Evolutionary conservation across 208 protist genomes (phyloP).

Genomic region (Leptomonas pyrrhocoris): DNA sequence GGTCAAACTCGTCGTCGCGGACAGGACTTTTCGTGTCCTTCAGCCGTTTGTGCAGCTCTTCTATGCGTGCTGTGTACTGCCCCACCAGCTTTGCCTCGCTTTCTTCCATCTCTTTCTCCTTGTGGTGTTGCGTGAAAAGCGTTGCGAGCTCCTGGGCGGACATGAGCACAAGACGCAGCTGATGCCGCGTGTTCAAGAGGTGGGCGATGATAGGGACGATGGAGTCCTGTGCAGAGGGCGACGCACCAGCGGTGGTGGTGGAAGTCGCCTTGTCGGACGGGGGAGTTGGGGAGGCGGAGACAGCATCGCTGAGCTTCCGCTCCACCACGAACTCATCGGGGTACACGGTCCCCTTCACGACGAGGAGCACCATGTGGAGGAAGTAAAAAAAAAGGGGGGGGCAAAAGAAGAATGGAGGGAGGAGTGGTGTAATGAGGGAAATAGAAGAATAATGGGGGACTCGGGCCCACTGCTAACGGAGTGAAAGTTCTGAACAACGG

Average conservation of each 20-base stretch:
- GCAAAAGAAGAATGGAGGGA: no score
- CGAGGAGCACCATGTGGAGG: conserved; percentile 65
- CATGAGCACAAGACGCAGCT: conserved; percentile 66
- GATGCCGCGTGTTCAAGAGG: conserved; percentile 75
- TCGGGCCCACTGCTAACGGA: no score
- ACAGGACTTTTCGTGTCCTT: conserved; percentile 52
- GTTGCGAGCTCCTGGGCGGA: conserved; percentile 65
- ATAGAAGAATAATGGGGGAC: no score
- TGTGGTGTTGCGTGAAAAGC: conserved; percentile 1
- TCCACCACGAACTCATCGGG: conserved; percentile 76
- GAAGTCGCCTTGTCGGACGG: not conserved
- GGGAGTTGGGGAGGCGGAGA: conserved; percentile 14
- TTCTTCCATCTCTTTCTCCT: not conserved
- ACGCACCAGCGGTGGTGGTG: not conserved
- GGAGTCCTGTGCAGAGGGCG: not conserved
- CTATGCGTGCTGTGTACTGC: conserved; percentile 36
- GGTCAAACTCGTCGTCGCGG: conserved; percentile 43
- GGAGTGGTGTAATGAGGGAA: no score
- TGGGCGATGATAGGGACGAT: conserved; percentile 48
- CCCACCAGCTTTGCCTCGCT: not conserved
- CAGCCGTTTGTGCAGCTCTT: conserved; percentile 34
- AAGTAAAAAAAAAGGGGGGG: not conserved
- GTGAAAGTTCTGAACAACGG: no score
- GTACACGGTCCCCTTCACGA: conserved; percentile 83
- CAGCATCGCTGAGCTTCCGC: conserved; percentile 34